Percentiles rank a stretch among this genome's conserved stretches.
These are phyloP conservation scores for Ogataea minuta DNA, from an alignment of 805 yeast species.

Conservation along the genomic window DNA sequence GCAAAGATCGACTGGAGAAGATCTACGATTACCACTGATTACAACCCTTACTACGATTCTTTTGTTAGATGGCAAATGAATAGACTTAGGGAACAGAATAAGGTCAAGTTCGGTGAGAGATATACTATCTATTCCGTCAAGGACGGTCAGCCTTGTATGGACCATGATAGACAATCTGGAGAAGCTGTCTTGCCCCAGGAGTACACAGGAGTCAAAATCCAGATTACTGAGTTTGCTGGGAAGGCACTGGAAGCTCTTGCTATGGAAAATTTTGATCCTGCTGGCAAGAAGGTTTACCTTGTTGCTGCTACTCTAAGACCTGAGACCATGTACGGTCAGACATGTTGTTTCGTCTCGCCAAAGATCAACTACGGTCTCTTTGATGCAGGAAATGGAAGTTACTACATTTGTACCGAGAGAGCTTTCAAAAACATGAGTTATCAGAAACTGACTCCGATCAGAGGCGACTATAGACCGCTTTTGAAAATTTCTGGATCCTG, in stretches of 20 bases:
- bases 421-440: slow-evolving; percentile 96
- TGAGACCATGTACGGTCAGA: slow-evolving; percentile 98
- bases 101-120: slow-evolving; percentile 97
- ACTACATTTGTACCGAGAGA: slow-evolving; percentile 85
- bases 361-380: slow-evolving; percentile 89
- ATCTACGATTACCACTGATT: slow-evolving; percentile 91
- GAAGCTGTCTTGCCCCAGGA: slow-evolving; percentile 98
- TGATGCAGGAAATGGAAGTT: slow-evolving; percentile 74
- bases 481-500: slow-evolving; percentile 63
- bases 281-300: slow-evolving; percentile 66
- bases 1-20: slow-evolving; percentile 98
- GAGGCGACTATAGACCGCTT: slow-evolving; percentile 72
- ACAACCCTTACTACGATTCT: slow-evolving; percentile 91
- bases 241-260: slow-evolving; percentile 55
- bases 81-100: slow-evolving; percentile 77
- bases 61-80: slow-evolving; percentile 97
- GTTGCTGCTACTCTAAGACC: slow-evolving; percentile 98
- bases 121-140: slow-evolving; percentile 95
- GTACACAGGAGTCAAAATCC: slow-evolving; percentile 88
- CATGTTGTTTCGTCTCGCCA: slow-evolving; percentile 97
- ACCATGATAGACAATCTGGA: slow-evolving; percentile 95
- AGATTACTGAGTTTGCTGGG: slow-evolving; percentile 56
- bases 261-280: slow-evolving; percentile 44
- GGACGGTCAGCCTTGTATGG: slow-evolving; percentile 99
- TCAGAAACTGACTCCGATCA: slow-evolving; percentile 86